phyloP scores from a whole-genome alignment of 2,329 filamentous ascomycete species.

The Fusarium praegraminearum region DNA sequence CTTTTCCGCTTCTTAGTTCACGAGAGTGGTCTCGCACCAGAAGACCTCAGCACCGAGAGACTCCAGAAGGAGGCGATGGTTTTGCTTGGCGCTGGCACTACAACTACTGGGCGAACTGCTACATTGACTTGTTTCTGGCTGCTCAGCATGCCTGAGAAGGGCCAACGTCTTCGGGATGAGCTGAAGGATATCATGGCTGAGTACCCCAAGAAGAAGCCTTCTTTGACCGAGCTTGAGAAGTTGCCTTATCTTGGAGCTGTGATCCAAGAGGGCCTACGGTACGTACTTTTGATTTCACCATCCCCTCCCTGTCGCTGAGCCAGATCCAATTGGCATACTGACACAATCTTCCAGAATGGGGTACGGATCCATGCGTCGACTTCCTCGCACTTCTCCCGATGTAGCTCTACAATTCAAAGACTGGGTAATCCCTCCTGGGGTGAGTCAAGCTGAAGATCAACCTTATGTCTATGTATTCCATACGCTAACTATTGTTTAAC shows the following conservation, averaged over 20 bases:
- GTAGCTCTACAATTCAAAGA: neutral
- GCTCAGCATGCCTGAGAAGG: neutral
- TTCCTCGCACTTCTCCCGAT: neutral
- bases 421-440: neutral
- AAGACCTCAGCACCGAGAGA: neutral
- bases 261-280: neutral
- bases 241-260: neutral
- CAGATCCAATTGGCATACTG: neutral
- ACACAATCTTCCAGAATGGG: neutral
- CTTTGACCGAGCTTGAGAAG: neutral
- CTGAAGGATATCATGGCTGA: neutral
- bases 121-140: conserved; percentile 1
- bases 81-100: neutral
- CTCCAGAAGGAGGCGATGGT: neutral
- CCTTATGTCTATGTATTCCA: neutral
- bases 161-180: neutral
- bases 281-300: neutral
- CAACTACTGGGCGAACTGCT: neutral
- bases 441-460: neutral
- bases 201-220: neutral
- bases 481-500: neutral
- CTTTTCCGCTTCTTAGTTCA: neutral
- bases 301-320: neutral
- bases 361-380: neutral
- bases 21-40: neutral